Evolutionary conservation across 1,139 yeast species (phyloP).

Genomic region (Lodderomyces elongisporus): DNA sequence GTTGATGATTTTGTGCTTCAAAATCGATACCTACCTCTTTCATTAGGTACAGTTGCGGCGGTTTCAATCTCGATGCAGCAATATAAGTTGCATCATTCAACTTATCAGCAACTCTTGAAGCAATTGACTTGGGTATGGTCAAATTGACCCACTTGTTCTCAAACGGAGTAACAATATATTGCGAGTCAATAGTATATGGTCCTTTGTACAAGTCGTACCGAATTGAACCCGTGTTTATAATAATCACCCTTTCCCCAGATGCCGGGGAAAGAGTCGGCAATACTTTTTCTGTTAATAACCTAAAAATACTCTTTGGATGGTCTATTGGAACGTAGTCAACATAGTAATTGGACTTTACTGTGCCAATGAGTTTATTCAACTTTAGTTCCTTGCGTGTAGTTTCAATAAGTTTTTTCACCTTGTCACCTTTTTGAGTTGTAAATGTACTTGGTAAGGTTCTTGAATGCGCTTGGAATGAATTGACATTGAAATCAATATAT

Average conservation of each 20-base stretch:
- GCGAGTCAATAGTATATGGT: constrained; percentile 73
- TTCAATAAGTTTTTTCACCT: constrained; percentile 42
- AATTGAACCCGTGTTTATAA: constrained; percentile 84
- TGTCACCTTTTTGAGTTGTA: constrained; percentile 49
- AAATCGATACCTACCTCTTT: constrained; percentile 1
- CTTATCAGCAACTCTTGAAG: constrained; percentile 40
- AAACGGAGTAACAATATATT: constrained; percentile 84
- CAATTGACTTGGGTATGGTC: constrained; percentile 48
- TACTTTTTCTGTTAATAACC: constrained; percentile 54
- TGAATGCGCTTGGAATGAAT: constrained; percentile 66
- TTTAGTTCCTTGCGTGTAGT: constrained; percentile 45
- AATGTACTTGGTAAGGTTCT: constrained; percentile 20
- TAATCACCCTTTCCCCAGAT: constrained; percentile 48
- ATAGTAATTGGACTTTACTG: constrained; percentile 59
- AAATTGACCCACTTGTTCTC: constrained; percentile 69
- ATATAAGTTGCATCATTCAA: constrained; percentile 52
- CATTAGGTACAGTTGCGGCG: constrained; percentile 22
- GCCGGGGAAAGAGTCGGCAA: constrained; percentile 51
- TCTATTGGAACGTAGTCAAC: constrained; percentile 66
- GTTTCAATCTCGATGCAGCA: constrained; percentile 18
- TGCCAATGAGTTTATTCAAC: constrained; percentile 56
- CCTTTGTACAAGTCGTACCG: constrained; percentile 88
- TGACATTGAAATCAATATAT: constrained; percentile 75
- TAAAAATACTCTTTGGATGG: constrained; percentile 55
- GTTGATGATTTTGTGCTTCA: background rate